A percentile compares a stretch with the other conserved stretches of the same genome.
Evolutionary conservation across 2,329 filamentous ascomycete genomes (phyloP).

Genomic region (Fusarium miscanthi): DNA sequence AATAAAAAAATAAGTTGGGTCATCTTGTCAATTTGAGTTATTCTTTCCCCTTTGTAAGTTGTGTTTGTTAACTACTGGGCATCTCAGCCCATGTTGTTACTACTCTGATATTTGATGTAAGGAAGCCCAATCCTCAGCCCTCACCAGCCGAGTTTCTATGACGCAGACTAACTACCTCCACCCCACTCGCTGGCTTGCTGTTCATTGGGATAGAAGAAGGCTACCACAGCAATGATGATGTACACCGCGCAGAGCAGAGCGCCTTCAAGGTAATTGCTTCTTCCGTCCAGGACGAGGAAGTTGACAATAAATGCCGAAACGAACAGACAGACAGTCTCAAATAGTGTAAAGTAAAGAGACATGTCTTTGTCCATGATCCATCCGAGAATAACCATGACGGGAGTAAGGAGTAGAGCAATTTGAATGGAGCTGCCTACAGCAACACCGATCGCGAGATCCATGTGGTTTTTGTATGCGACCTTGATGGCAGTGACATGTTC

Average conservation of each 20-base stretch:
- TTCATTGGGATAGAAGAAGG: slow-evolving; percentile 72
- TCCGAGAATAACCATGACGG: slow-evolving; percentile 76
- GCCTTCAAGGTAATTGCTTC: slow-evolving; percentile 89
- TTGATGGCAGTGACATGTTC: slow-evolving; percentile 79
- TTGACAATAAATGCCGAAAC: slow-evolving; percentile 88
- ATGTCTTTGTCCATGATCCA: slow-evolving; percentile 76
- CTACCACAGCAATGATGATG: slow-evolving; percentile 73
- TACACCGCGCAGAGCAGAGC: slow-evolving; percentile 74
- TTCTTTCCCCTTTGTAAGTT: not conserved
- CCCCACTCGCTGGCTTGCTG: slow-evolving; percentile 58
- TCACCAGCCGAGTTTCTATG: slow-evolving; percentile 7
- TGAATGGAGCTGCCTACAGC: slow-evolving; percentile 78
- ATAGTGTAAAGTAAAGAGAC: slow-evolving; percentile 86
- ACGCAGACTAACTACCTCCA: slow-evolving; percentile 9
- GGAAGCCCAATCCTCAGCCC: not conserved
- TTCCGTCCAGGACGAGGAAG: slow-evolving; percentile 85
- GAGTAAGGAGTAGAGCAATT: slow-evolving; percentile 77
- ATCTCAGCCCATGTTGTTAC: not conserved
- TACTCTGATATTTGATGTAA: not conserved
- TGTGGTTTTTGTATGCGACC: slow-evolving; percentile 79
- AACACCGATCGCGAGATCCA: slow-evolving; percentile 79
- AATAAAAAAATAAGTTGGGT: not conserved
- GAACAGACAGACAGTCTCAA: slow-evolving; percentile 89
- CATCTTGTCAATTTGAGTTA: not conserved
- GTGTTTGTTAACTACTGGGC: not conserved